Percentiles rank a stretch among this genome's conserved stretches.
Evolutionary conservation across 169 alveolate species (phyloP).

Genomic region (Plasmodium ovale): DNA sequence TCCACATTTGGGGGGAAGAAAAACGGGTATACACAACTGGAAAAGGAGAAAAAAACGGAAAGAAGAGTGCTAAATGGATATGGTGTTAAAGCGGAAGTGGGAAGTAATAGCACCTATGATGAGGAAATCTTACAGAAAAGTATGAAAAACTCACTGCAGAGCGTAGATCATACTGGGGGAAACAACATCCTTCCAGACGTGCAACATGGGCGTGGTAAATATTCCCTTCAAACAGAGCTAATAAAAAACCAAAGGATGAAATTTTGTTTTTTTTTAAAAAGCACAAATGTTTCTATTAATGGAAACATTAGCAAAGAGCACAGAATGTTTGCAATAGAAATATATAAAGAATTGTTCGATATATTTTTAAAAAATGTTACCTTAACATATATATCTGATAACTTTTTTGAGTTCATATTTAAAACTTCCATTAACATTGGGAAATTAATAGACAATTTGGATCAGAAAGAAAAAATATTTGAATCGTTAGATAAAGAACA

Average conservation of each 20-base stretch:
- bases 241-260: slow-evolving; percentile 23
- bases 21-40: background rate
- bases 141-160: background rate
- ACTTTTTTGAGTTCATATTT: slow-evolving; percentile 69
- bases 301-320: slow-evolving; percentile 44
- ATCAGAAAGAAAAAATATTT: slow-evolving; percentile 53
- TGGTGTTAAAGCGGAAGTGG: background rate
- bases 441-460: slow-evolving; percentile 40
- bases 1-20: slow-evolving; percentile 44
- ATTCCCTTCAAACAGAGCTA: background rate
- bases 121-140: background rate
- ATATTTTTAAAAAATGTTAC: slow-evolving; percentile 67
- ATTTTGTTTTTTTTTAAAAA: slow-evolving; percentile 48
- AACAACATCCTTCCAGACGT: background rate
- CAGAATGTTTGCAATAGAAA: slow-evolving; percentile 75
- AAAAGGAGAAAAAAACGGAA: background rate
- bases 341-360: slow-evolving; percentile 62
- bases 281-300: slow-evolving; percentile 11
- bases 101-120: background rate
- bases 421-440: slow-evolving; percentile 68
- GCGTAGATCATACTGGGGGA: background rate
- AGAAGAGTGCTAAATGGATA: background rate
- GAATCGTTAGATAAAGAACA: slow-evolving; percentile 48
- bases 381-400: slow-evolving; percentile 42
- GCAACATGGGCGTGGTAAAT: background rate